Base-by-base conservation (phyloP, 2,329 filamentous ascomycete genomes). In the Lasiodiplodia gonubiensis region DNA sequence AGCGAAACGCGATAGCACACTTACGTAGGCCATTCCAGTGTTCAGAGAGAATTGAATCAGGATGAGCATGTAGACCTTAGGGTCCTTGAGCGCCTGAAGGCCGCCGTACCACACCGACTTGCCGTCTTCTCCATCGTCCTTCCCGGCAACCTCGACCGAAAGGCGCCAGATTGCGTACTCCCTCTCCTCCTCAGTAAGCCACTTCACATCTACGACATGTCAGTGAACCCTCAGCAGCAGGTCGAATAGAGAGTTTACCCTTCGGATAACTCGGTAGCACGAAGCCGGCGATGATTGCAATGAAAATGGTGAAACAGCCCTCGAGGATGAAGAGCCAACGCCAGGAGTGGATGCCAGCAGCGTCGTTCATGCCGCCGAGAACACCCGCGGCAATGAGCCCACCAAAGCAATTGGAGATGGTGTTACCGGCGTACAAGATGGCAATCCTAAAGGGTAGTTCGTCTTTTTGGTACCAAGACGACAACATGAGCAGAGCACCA, bases 31-130 rank as follows among this genome's bases (percentile, higher is more conserved):
- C 3, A 85, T 86, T 16, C 59, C 67, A 89, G 85, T 1, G n/a
- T 63, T 63, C 27, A 63, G 21, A 1, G 59, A 63, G 59, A 63
- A 63, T 23, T 63, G 59, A 48, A 86, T 86, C 7, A 89, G 66
- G 83, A 88, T 88, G 85, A 89, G 86, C 68, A 89, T 72, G 72
- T 88, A 90, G 69, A 89, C 86, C 79, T 89, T 89, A 70, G 78
- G 18, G 69, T 90, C 88, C 75, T 85, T 87, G 60, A 88, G 72
- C 0, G 86, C 86, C 83, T 89, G 86, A 64, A 84, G 79, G 35
- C 88, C 75, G 11, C 88, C 88, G 10, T 82, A 81, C 69, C 86
- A 84, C 2, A 80, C 72, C 3, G 83, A 82, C 71, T 86, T 81
- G n/a, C 82, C 77, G 0, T 80, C 79, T 70, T 88, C 86, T 7